Evolutionary conservation across 179 eudicot species (phyloP), one percentile per base, ranked within the genome.

Genomic region (Beta corolliflora): DNA sequence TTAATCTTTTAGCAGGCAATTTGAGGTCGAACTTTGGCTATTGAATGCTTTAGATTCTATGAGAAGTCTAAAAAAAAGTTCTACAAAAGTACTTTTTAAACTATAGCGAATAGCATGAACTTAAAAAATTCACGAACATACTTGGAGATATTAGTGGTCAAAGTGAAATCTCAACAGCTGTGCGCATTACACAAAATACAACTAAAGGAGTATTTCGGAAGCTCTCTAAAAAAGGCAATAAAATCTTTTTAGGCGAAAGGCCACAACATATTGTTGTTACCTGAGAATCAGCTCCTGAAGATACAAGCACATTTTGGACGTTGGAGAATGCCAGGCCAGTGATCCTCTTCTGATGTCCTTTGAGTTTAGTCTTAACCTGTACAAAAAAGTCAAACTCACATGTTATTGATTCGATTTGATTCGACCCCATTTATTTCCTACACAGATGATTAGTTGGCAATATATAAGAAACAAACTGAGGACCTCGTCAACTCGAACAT

Each of bases 241-340:
- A 48, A 3, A 36, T 36, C 2, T 36, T 36, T 36, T 48, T 48
- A 6, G 52, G 7, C 9, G 52, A 9, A 48, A 48, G 52, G 52
- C 7, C 9, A 9, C 7, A 48, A 48, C 52, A 48, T 9, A 29
- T 9, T 46, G 18, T 56, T 53, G 71, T 78, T 87, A 93, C 98
- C 98, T 94, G 96, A 84, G 96, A 89, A 89, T 94, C 98, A 79
- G 97, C 95, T 58, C 98, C 98, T 2, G 98, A 91, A 81, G 98
- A 94, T 61, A 94, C 91, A 82, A 94, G 94, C 81, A 94, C 93
- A 75, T 91, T 93, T 68, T 89, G 91, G 69, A 87, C 86, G 85
- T 83, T 88, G 41, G 98, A 94, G 86, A 94, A 94, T 76, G 98
- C 95, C 77, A 94, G 89, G 48, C 98, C 98, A 60, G 98, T 93